Evolutionary conservation across 345 rosid genomes (phyloP), one percentile per base, ranked within the genome.

Genomic region (Acer saccharum): DNA sequence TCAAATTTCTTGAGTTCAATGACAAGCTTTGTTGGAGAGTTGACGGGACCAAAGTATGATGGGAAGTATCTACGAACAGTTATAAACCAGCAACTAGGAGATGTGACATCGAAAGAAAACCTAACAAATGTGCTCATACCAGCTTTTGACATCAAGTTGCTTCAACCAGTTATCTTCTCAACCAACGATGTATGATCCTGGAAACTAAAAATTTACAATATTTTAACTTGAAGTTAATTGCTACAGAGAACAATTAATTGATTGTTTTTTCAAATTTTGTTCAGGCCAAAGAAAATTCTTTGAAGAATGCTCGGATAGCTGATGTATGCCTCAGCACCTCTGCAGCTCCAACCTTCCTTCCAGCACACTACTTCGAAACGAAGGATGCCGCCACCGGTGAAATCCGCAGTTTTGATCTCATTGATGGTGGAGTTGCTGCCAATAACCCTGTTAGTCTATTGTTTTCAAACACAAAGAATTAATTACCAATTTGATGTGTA

Each of bases 401-500:
- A 2, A 71, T n/a, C 18, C 55, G 57, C 8, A 32, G 14, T 16
- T 83, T 77, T 54, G 72, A 83, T 43, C 83, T 83, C 9, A 12
- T 78, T 44, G 86, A 83, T 62, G 86, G 84, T 35, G 86, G 75
- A 5, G 80, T 83, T 41, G 81, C 75, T 1, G 86, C 80, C 7
- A 77, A 80, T 57, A 78, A 83, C 63, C 83, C 82, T 7, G 86
- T 83, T 5, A 69, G 78, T 27, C 29, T 2, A 2, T 29, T 29
- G 3, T 29, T 2, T 29, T 2, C 32, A 29, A 29, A 29, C 32
- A 29, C 32, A 2, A 29, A 29, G 3, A 29, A 29, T 29, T 29
- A 29, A 29, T 29, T 2, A 29, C 32, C 32, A 29, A 29, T 29
- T 29, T 29, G 32, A 29, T 29, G 32, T 29, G 32, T 29, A 29